phyloP scores from a whole-genome alignment of 2,329 filamentous ascomycete genomes.

The Aspergillus awamori region DNA sequence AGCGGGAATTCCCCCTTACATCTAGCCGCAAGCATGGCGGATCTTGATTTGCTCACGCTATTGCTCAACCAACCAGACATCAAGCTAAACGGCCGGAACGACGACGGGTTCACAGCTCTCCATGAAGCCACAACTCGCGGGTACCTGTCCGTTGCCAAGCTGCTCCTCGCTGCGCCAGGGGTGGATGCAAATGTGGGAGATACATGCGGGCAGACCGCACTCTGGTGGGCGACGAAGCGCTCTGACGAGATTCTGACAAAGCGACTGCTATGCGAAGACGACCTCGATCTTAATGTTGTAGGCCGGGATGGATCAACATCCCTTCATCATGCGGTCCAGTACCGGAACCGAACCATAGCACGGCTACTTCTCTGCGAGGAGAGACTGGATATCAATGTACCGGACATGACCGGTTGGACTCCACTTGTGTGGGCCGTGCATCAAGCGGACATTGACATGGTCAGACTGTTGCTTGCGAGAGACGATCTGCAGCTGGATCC shows the following conservation, averaged over 20 bases:
- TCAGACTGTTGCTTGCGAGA: neutral
- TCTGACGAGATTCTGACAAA: neutral
- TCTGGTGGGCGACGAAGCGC: slow-evolving; percentile 6
- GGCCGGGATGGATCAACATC: neutral
- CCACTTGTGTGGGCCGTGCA: neutral
- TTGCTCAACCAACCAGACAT: no score
- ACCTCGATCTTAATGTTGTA: slow-evolving; percentile 3
- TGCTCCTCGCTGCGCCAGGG: neutral
- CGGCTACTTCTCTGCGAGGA: neutral
- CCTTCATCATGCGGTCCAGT: neutral
- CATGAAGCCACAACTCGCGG: slow-evolving; percentile 29
- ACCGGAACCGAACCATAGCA: neutral
- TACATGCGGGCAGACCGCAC: neutral
- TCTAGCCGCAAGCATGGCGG: no score
- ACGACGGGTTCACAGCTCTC: slow-evolving; percentile 16
- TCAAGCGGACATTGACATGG: neutral
- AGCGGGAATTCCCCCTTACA: no score
- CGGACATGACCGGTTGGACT: neutral
- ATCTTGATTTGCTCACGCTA: no score
- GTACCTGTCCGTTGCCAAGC: slow-evolving; percentile 4
- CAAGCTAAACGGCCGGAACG: neutral
- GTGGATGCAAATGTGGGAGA: slow-evolving; percentile 5
- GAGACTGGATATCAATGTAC: neutral
- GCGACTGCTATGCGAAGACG: neutral
- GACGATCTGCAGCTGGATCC: neutral